Base-by-base conservation (phyloP, 202 grass and related monocot species). In the Panicum hallii region DNA sequence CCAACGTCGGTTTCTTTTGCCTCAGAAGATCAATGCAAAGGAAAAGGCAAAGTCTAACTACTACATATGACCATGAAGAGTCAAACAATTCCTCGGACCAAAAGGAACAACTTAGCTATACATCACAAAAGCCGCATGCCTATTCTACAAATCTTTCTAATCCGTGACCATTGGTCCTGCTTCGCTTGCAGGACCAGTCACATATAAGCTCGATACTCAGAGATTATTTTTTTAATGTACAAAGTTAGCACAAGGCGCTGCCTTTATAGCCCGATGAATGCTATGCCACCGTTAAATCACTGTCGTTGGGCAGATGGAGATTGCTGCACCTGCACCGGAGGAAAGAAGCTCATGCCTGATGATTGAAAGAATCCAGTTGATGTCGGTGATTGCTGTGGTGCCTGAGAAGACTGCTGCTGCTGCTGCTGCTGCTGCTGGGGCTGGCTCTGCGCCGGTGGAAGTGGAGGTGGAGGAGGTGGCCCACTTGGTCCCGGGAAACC, bases 261-360 rank as follows among this genome's bases (percentile, higher is more conserved):
- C 56, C 72, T 72, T 79, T 68, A 67, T 64, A 50, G 38, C 83
- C 67, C 9, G 1, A 73, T 20, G 19, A 61, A 66, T 77, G 71
- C 50, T 44, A 36, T 52, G 70, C 70, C 47, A 34, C 47, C 8
- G 63, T 45, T 68, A 19, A 83, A 86, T 90, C 88, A 90, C 79
- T 96, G 96, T 74, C 84, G 87, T 78, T 89, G 93, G 62, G 62
- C 88, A 14, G 96, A 87, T 3, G 96, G 90, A 55, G 88, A 79
- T 45, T 88, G 81, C 77, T 90, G 88, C 60, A 92, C 67, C 85
- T 90, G 88, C 79, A 90, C 80, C 7, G 84, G 90, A 10, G 88
- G 83, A 41, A 95, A 94, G 80, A 94, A 96, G 22, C 88, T 91
- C 56, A 75, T 57, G 58, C 90, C 86, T 63, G 91, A 85, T 65